Base-by-base conservation (phyloP, 164 flowering plant species). In the Dillenia turbinata region DNA sequence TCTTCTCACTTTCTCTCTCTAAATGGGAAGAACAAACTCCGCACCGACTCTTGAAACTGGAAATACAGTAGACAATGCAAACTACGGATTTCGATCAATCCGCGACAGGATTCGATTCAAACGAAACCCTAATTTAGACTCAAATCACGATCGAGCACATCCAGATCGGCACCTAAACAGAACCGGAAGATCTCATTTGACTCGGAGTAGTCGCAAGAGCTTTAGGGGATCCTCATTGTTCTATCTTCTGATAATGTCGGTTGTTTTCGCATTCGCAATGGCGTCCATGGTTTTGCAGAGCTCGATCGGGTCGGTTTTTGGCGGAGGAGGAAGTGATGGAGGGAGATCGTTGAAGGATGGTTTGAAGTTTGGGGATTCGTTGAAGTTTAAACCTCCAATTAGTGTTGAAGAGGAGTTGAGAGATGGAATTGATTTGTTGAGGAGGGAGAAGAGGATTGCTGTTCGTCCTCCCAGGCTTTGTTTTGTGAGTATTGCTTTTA, bases 381-480 rank as follows among this genome's bases (percentile, higher is more conserved):
- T 89, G 71, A 73, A 59, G 80, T 89, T 87, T 62, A 67, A 71
- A 17, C 88, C 40, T 33, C 40, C 86, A 4, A 49, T 24, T 5
- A 64, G 56, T 40, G 40, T 52, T 65, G 55, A 52, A 53, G 63
- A 69, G 75, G 40, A 7, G 40, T 81, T 52, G 44, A 22, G 11
- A 61, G 73, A 66, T 3, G 77, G 84, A 43, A 72, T 85, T 40
- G 85, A 85, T 76, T 70, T 64, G 65, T 46, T 73, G 51, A 61
- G 90, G 44, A 56, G 26, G 7, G 72, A 75, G 58, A 56, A 49
- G 3, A 78, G 85, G 75, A 58, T 81, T 43, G 96, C 83, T 1
- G 64, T 85, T 71, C 80, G 94, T 1, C 57, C 76, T 14, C 96
- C 94, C 2, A 76, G 84, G 55, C 76, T 92, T 52, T 92, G 83